A percentile compares a stretch with the other conserved stretches of the same genome.
Evolutionary conservation across 2,329 filamentous ascomycete species (phyloP).

Genomic region (Penicillium sp.): DNA sequence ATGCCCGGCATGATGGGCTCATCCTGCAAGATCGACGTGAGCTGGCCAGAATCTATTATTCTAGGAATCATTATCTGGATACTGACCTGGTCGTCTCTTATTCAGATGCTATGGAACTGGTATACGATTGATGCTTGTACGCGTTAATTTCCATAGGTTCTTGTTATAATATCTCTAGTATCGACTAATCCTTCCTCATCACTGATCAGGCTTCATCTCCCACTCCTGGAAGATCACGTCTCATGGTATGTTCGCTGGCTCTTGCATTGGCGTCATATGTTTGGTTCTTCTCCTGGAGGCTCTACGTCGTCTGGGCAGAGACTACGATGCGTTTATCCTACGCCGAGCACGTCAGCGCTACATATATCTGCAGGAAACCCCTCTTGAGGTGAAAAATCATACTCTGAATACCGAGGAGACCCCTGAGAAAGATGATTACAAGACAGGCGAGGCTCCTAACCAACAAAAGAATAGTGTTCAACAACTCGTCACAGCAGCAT

Average conservation of each 20-base stretch:
- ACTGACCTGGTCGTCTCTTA: constrained; percentile 9
- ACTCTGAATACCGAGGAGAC: not conserved
- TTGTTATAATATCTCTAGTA: too few relatives aligned
- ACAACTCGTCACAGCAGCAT: not conserved
- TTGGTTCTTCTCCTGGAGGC: constrained; percentile 74
- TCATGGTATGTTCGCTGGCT: constrained; percentile 73
- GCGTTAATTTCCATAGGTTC: not conserved
- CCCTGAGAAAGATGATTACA: too few relatives aligned
- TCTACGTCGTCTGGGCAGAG: constrained; percentile 70
- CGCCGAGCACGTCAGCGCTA: constrained; percentile 50
- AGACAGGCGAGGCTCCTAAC: not conserved
- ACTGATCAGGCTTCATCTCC: constrained; percentile 65
- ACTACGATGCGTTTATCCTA: constrained; percentile 72
- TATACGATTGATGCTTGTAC: constrained; percentile 27
- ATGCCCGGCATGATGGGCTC: constrained; percentile 29
- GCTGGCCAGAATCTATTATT: constrained; percentile 1
- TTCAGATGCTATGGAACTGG: constrained; percentile 32
- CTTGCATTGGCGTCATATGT: constrained; percentile 77
- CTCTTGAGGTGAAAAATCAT: not conserved
- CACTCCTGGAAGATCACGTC: constrained; percentile 71
- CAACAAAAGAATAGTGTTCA: not conserved
- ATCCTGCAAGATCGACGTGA: constrained; percentile 36
- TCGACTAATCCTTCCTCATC: too few relatives aligned
- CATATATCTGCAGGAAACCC: constrained; percentile 18
- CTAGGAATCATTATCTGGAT: not conserved